Evolutionary conservation across 176 grass and related monocot species (phyloP).

Genomic region (Cenchrus americanus): DNA sequence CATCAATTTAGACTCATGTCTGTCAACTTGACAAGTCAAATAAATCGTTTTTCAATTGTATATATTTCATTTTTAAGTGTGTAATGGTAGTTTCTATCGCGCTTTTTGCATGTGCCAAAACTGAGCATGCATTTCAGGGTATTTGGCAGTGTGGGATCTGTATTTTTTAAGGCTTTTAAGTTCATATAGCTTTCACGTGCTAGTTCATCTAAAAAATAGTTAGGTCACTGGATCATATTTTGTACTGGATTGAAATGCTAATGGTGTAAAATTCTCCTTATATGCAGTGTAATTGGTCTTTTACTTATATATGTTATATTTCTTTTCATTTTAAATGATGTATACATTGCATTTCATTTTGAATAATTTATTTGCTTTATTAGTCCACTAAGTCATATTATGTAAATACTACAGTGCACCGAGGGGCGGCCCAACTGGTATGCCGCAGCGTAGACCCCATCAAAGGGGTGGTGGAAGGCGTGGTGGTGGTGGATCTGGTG

Average conservation of each 20-base stretch:
- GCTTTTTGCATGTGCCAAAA: not conserved
- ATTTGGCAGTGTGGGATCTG: not conserved
- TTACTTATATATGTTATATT: not conserved
- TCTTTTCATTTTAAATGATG: not conserved
- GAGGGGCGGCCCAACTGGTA: slow-evolving; percentile 45
- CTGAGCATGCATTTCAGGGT: not conserved
- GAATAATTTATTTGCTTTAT: not conserved
- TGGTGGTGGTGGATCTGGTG: slow-evolving; percentile 55
- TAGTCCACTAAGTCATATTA: slow-evolving; percentile 15
- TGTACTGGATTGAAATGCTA: no score
- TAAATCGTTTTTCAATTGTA: not conserved
- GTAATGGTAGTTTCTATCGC: not conserved
- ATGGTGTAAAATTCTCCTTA: not conserved
- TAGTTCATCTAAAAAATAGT: slow-evolving; percentile 13
- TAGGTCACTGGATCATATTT: not conserved
- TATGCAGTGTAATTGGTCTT: not conserved
- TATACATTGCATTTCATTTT: no score
- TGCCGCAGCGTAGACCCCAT: slow-evolving; percentile 46
- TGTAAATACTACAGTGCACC: slow-evolving; percentile 61
- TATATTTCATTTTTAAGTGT: not conserved
- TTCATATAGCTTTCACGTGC: not conserved
- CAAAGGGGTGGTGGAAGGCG: slow-evolving; percentile 53
- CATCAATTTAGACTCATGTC: not conserved
- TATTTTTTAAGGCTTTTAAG: not conserved
- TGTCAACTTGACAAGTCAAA: not conserved